Evolutionary conservation across 352 stramenopile species (phyloP).

Genomic region (Saprolegnia parasitica): DNA sequence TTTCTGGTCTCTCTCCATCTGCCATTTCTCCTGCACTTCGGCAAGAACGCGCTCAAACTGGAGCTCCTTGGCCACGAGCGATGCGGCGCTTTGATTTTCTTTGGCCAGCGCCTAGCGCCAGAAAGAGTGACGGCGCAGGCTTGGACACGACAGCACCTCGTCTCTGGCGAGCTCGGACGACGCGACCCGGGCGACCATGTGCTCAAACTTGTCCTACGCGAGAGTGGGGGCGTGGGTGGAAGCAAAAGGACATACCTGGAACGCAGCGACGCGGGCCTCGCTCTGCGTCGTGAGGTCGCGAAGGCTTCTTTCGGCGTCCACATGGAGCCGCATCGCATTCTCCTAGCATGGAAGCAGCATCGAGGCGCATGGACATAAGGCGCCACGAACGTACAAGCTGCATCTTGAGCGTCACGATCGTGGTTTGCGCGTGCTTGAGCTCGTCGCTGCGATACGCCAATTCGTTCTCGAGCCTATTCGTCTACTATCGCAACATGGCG

Average conservation of each 20-base stretch:
- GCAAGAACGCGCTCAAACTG: conserved; percentile 12
- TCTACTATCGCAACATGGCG: no score
- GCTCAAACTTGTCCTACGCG: conserved; percentile 9
- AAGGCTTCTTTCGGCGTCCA: conserved; percentile 4
- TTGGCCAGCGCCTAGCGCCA: background rate
- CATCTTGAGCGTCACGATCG: conserved; percentile 46
- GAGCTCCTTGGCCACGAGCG: conserved; percentile 8
- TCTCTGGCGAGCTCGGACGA: conserved; percentile 39
- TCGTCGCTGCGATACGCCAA: conserved; percentile 50
- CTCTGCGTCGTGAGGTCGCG: background rate
- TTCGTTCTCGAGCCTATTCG: conserved; percentile 35
- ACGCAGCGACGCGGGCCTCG: background rate
- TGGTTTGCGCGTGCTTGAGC: conserved; percentile 40
- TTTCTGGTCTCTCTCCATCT: conserved; percentile 29
- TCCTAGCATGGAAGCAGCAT: background rate
- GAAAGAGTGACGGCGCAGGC: background rate
- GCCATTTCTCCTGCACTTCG: conserved; percentile 38
- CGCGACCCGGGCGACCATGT: conserved; percentile 29
- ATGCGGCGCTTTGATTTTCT: background rate
- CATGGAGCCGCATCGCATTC: conserved; percentile 9
- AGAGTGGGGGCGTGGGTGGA: background rate
- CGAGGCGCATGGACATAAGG: conserved; percentile 11
- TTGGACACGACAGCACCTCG: background rate
- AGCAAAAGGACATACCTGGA: conserved; percentile 3
- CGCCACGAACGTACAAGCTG: conserved; percentile 53